Base-by-base conservation (phyloP, 192 early-diverging fungal genomes). In the Dimargaris verticillata region DNA sequence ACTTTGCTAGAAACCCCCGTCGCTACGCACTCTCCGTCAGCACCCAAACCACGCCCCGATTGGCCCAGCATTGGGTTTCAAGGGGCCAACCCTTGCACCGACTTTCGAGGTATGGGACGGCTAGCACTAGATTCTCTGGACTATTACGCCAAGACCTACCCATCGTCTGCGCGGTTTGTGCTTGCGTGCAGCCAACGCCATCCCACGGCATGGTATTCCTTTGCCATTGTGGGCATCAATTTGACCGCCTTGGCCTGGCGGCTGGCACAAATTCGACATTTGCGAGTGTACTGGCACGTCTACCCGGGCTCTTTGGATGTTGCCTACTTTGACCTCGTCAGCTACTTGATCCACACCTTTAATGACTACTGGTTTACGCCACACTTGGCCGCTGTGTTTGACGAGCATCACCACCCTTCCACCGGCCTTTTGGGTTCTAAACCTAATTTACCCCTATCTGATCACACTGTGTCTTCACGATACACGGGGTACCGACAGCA, bases 341-440 rank as follows among this genome's bases (percentile, higher is more conserved):
- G 55, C 29, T 58, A 58, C 38, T 33, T 58, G 28, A 11, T 58
- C 41, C 55, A 58, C 22, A 38, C 28, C 18, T 58, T 58, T 33
- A 58, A 58, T 33, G 55, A 58, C 55, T 58, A 38, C 41, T 58
- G 55, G 55, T 58, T 58, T 38, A 38, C 28, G 0, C 55, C 55
- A 33, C 12, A 54, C 22, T 4, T 28, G 3, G 26, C 17, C 3
- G 4, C 53, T 24, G 22, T 17, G 9, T 12, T 45, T 17, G 11
- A 45, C 11, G 9, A 9, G 17, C 11, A 17, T 9, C 10, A 45
- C 17, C 17, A 12, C 44, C 17, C 17, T 17, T 17, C 44, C 44
- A 9, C 44, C 17, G 44, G 44, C 44, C 44, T 17, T 45, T 45
- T 45, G 9, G 17, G 9, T 17, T 45, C 11, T 45, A 45, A 9